Evolutionary conservation across 2,329 filamentous ascomycete species (phyloP).

Genomic region (Curvularia sp.): DNA sequence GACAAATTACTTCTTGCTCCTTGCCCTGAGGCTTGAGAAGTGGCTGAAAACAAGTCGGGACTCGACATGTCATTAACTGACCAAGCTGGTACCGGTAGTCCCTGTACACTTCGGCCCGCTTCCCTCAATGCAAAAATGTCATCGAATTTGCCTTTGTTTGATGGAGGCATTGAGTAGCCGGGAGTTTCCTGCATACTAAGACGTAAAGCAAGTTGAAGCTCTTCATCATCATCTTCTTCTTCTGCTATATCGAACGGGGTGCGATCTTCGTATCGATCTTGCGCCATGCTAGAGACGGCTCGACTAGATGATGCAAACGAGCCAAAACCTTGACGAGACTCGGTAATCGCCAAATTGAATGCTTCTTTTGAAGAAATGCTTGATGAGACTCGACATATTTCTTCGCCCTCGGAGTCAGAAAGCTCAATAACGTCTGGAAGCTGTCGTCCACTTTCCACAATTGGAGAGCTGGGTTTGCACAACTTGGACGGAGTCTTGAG

Average conservation of each 20-base stretch:
- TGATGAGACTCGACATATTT: neutral
- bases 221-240: slow-evolving; percentile 16
- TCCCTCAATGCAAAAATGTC: slow-evolving; percentile 13
- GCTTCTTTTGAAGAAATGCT: neutral
- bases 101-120: slow-evolving; percentile 8
- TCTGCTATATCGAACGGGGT: neutral
- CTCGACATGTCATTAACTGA: slow-evolving; percentile 1
- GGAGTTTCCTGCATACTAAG: slow-evolving; percentile 19
- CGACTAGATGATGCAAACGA: neutral
- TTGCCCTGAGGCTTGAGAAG: neutral
- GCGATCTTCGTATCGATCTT: neutral
- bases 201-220: slow-evolving; percentile 18
- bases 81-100: slow-evolving; percentile 12
- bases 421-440: slow-evolving; percentile 15
- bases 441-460: neutral
- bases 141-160: slow-evolving; percentile 3
- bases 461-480: neutral
- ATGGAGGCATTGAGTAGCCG: neutral
- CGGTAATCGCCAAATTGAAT: neutral
- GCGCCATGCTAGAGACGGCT: neutral
- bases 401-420: slow-evolving; percentile 21
- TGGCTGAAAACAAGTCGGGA: neutral
- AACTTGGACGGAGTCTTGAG: neutral
- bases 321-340: neutral
- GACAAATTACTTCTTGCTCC: neutral